Conservation (phyloP, 2,329 filamentous ascomycete genomes). For the Aureobasidium sp. region DNA sequence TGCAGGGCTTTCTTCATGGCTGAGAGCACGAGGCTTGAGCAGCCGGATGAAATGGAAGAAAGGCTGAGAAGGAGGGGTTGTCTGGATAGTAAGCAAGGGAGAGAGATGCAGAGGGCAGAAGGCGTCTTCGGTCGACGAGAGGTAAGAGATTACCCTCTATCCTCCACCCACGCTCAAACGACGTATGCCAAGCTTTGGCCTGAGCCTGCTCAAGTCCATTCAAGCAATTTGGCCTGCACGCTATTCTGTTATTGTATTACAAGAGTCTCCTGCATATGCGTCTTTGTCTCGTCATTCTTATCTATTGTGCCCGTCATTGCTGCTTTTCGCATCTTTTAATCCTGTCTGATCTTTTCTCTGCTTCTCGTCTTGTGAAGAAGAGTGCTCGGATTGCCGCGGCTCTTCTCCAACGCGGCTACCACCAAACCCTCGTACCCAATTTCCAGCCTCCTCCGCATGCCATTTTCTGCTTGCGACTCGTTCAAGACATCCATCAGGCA, state of each 20-base stretch:
- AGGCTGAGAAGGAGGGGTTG: background rate
- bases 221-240: background rate
- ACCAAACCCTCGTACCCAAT: background rate
- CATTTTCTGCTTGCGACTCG: background rate
- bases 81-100: background rate
- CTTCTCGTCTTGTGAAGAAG: background rate
- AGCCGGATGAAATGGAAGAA: background rate
- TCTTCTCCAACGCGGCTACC: constrained; percentile 9
- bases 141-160: constrained; percentile 7
- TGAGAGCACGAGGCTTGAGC: background rate
- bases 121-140: background rate
- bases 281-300: background rate
- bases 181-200: background rate
- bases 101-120: background rate
- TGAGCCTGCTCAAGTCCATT: background rate
- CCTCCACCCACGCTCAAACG: background rate
- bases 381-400: background rate
- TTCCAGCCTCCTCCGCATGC: background rate
- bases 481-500: background rate
- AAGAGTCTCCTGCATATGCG: background rate
- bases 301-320: background rate
- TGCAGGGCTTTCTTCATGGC: constrained; percentile 17
- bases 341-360: no score
- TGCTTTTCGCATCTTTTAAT: no score
- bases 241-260: background rate